These are phyloP conservation scores for Penicillium parvum DNA, from an alignment of 495 filamentous ascomycete species.

Conservation along the genomic window DNA sequence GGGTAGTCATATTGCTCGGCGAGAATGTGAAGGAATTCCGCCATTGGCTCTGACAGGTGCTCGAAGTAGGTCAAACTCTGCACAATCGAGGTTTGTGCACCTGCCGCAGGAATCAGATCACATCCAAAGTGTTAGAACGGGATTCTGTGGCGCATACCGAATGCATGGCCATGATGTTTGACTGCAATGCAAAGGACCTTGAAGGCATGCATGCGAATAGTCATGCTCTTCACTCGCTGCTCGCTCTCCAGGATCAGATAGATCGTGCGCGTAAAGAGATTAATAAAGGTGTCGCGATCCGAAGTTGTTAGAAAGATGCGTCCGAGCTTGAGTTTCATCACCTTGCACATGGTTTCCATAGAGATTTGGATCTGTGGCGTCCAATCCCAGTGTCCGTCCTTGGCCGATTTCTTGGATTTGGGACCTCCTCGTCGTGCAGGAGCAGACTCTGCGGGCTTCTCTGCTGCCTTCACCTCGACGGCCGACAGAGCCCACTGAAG, in stretches of 20 bases:
- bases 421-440: slow-evolving; percentile 66
- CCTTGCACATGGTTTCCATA: slow-evolving; percentile 91
- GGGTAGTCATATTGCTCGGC: slow-evolving; percentile 97
- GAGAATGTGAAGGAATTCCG: slow-evolving; percentile 94
- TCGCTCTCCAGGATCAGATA: slow-evolving; percentile 95
- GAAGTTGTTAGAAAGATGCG: slow-evolving; percentile 94
- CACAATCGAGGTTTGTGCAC: slow-evolving; percentile 94
- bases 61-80: slow-evolving; percentile 98
- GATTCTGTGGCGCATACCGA: slow-evolving; percentile 55
- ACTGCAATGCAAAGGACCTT: slow-evolving; percentile 95
- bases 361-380: slow-evolving; percentile 80
- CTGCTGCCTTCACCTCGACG: slow-evolving; percentile 87
- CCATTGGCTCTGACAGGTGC: slow-evolving; percentile 97
- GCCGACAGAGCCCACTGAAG: slow-evolving; percentile 92
- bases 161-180: slow-evolving; percentile 97
- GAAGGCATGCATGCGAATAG: slow-evolving; percentile 93
- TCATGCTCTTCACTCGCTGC: slow-evolving; percentile 82
- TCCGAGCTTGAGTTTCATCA: slow-evolving; percentile 84
- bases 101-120: slow-evolving; percentile 41
- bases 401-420: slow-evolving; percentile 73
- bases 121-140: no score
- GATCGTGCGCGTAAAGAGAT: slow-evolving; percentile 86
- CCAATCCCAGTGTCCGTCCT: slow-evolving; percentile 84
- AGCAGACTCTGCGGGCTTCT: slow-evolving; percentile 69
- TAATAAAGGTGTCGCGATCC: slow-evolving; percentile 93